A percentile compares a stretch with the other conserved stretches of the same genome.
These are phyloP conservation scores for Dendrobium officinale DNA, from an alignment of 106 monocot species.

Conservation along the genomic window DNA sequence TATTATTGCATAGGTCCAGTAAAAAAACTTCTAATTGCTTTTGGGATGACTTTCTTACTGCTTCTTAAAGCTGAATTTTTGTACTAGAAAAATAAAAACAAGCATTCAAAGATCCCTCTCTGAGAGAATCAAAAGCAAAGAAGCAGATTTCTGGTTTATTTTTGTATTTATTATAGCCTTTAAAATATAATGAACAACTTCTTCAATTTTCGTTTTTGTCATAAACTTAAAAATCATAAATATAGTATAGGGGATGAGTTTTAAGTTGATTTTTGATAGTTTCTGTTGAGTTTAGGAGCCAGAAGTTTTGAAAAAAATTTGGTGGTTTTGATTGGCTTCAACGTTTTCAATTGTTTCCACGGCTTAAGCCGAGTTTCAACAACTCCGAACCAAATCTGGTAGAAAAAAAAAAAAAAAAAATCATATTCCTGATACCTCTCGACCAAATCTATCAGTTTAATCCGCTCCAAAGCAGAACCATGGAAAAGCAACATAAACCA, in stretches of 20 bases:
- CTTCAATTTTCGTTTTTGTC: neutral
- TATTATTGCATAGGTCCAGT: too few species aligned
- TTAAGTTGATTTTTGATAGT: neutral
- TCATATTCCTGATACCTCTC: neutral
- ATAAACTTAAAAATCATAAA: neutral
- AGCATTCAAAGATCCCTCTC: neutral
- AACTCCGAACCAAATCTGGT: neutral
- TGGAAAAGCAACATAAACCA: neutral
- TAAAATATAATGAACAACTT: too few species aligned
- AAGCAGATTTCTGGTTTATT: too few species aligned
- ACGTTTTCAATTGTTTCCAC: neutral
- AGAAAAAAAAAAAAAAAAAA: neutral
- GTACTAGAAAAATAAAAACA: neutral
- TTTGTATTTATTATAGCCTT: too few species aligned
- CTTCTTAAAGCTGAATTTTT: too few species aligned
- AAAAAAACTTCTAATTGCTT: too few species aligned
- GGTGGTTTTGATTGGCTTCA: neutral
- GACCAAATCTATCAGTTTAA: neutral
- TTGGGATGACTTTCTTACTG: too few species aligned
- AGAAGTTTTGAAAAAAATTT: neutral
- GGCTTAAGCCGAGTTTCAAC: neutral
- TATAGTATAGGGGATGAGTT: neutral
- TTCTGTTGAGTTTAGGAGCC: neutral
- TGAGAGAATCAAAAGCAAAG: neutral
- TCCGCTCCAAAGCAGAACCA: neutral